Base-by-base conservation (phyloP, 2,329 filamentous ascomycete genomes). In the Pochonia chlamydosporia region DNA sequence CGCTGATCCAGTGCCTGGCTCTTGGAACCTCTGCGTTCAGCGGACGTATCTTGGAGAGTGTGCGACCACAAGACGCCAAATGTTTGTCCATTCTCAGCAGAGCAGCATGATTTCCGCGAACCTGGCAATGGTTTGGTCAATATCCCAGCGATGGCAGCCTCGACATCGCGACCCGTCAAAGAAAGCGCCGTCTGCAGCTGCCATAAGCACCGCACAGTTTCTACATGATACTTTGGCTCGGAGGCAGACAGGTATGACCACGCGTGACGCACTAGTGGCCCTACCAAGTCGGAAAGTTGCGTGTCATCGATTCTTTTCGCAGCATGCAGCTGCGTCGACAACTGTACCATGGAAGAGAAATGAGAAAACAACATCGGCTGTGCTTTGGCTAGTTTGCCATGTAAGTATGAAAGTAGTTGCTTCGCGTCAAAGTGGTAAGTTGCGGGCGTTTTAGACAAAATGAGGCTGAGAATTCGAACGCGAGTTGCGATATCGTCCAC, bases 191-290 rank as follows among this genome's bases (percentile, higher is more conserved):
- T 79, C 56, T 97, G 90, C 44, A 99, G 70, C 54, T 89, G 82
- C 88, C 93, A 95, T 33, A 99, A 71, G 55, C 83, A 85, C 48
- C 87, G 82, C 8, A 95, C 88, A 16, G 90, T 85, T 68, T 99
- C 95, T 26, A 99, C 91, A 60, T 97, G 93, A 55, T 92, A 95
- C 61, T 96, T 96, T 0, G 91, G 90, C 52, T 85, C 84, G 11
- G 83, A 76, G n/a, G 88, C 84, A 1, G 89, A 87, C 33, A 99
- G 69, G 58, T 88, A 89, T 5, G 71, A 65, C 93, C 93, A 99
- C 0, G 92, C 76, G 47, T 84, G 78, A 2, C 73, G 73, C 14
- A 93, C 82, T 20, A 97, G 69, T 24, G 79, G 75, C 18, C 81
- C 74, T 5, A 92, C 78, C 8, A 95, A 68, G 47, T 70, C 75